Base-by-base conservation (phyloP, 768 basidiomycete species). In the Mrakia frigida region DNA sequence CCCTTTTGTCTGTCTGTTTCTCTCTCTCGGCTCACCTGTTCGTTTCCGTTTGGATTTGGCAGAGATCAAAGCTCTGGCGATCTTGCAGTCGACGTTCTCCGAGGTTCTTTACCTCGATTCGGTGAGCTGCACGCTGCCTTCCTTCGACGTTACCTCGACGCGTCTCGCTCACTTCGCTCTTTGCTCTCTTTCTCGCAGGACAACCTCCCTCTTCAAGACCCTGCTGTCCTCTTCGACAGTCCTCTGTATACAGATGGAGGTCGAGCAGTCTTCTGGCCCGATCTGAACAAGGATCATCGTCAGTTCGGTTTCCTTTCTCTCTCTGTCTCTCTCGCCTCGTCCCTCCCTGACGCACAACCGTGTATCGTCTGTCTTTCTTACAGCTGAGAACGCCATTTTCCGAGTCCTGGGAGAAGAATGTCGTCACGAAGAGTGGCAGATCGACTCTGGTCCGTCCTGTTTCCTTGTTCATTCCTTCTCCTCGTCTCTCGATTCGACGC, bases 331-430 rank as follows among this genome's bases (percentile, higher is more conserved):
- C 31, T 25, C 21, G 41, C 14, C 7, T 63, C 31, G 61, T 28
- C 31, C 35, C 61, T 46, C 2, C 6, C 43, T 14, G 14, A 46
- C 43, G 2, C 43, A 9, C 43, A n/a, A n/a, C n/a, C n/a, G n/a
- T n/a, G n/a, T n/a, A 60, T 60, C 59, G 28, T 9, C 59, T 25
- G 21, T 6, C 16, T 35, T 63, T 23, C n/a, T 52, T 69, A 13
- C 78, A 82, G 83, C 83, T 23, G 81, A 82, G 46, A 86, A 86
- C 77, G 83, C 85, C 25, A 83, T 86, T 76, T 86, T 84, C 83
- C 80, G 85, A 28, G 56, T 84, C 41, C 75, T 85, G 31, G 83
- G 83, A 14, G 80, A 82, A 31, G 74, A 78, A 13, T 86, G 85
- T 74, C 75, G 79, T 16, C 80, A 83, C 23, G 73, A 81, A 35